A percentile compares a stretch with the other conserved stretches of the same genome.
Conservation (phyloP, 2,329 filamentous ascomycete genomes). For the Xylaria sp. region DNA sequence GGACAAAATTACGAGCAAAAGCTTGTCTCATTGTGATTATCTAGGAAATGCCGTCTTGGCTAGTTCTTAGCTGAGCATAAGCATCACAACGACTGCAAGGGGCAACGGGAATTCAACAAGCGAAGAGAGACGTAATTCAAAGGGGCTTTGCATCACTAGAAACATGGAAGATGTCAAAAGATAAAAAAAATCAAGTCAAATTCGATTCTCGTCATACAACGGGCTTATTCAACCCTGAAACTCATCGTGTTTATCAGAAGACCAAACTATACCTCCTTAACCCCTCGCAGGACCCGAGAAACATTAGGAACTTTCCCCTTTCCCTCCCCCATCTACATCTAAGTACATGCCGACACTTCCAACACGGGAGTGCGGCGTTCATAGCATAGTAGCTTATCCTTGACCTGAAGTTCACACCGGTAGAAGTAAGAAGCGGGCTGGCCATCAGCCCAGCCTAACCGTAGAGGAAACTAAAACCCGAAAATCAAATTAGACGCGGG, state of each 20-base stretch:
- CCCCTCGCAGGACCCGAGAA: neutral
- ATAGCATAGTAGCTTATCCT: neutral
- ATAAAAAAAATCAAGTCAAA: neutral
- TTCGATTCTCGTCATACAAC: neutral
- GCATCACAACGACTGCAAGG: no score
- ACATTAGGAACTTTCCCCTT: neutral
- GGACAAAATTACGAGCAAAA: no score
- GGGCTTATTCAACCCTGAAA: neutral
- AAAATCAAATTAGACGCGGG: neutral
- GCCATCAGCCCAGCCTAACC: no score
- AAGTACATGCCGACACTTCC: neutral
- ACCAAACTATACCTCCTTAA: no score
- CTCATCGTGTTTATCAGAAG: slow-evolving; percentile 1
- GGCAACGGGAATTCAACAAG: no score
- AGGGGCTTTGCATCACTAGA: no score
- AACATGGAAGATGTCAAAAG: neutral
- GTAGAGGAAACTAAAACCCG: no score
- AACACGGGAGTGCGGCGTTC: neutral
- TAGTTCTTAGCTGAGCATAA: no score
- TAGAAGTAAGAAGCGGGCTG: neutral
- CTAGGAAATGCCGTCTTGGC: no score
- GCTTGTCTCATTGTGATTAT: no score
- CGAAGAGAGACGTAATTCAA: no score
- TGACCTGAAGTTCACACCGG: neutral
- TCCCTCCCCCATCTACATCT: neutral